Percentiles rank a stretch among this genome's conserved stretches.
Conservation (phyloP, 139 green algal genomes). For the Pycnococcus provasolii region DNA sequence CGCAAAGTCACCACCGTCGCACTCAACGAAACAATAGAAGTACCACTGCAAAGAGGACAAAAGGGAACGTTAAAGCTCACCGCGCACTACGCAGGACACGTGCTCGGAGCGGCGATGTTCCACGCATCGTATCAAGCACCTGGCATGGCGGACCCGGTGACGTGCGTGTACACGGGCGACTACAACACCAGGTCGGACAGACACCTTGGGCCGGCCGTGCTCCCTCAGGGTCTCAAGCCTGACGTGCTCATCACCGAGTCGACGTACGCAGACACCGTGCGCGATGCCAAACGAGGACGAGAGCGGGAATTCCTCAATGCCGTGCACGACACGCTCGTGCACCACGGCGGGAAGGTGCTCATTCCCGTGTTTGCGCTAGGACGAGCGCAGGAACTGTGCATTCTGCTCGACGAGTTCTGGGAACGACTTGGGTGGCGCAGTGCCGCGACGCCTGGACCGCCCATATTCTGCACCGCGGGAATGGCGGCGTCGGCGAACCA, state of each 20-base stretch:
- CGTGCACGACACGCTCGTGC: slow-evolving; percentile 27
- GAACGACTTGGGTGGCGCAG: slow-evolving; percentile 15
- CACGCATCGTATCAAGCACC: slow-evolving; percentile 13
- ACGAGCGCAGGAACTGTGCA: slow-evolving; percentile 54
- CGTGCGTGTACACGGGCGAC: slow-evolving; percentile 44
- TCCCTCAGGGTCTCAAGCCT: slow-evolving; percentile 31
- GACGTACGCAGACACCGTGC: slow-evolving; percentile 58
- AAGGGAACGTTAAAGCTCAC: slow-evolving; percentile 28
- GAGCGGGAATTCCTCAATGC: slow-evolving; percentile 46
- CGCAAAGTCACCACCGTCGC: slow-evolving; percentile 24
- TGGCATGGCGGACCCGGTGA: slow-evolving; percentile 19
- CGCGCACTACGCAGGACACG: slow-evolving; percentile 54
- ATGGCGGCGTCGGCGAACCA: slow-evolving; percentile 48
- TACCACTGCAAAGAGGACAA: slow-evolving; percentile 2
- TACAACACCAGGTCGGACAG: slow-evolving; percentile 57
- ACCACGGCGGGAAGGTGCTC: slow-evolving; percentile 46
- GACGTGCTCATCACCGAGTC: slow-evolving; percentile 59
- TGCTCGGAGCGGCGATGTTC: slow-evolving; percentile 58
- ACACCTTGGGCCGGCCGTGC: slow-evolving; percentile 45
- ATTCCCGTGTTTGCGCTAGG: slow-evolving; percentile 44
- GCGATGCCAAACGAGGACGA: slow-evolving; percentile 37
- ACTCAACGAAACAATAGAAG: slow-evolving; percentile 19
- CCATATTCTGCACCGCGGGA: slow-evolving; percentile 28
- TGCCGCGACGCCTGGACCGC: background rate
- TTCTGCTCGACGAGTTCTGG: slow-evolving; percentile 65